Evolutionary conservation across 2,329 filamentous ascomycete genomes (phyloP).

Genomic region (Stenocarpella maydis): DNA sequence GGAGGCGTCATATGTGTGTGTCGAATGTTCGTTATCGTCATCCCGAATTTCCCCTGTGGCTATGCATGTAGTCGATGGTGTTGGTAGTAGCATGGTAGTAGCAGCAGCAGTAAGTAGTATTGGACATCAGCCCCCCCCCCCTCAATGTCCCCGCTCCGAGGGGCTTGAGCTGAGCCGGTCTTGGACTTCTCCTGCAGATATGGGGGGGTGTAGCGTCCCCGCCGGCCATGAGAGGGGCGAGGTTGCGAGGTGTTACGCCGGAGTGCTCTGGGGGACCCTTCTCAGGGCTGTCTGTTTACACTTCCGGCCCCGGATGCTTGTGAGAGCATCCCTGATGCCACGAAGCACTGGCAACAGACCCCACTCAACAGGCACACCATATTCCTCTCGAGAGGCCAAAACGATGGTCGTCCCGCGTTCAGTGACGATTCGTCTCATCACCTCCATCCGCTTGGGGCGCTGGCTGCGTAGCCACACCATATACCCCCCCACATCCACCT

Average conservation of each 20-base stretch:
- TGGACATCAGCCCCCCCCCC: no score
- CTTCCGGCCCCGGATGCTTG: not conserved
- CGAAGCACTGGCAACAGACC: not conserved
- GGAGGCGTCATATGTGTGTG: slow-evolving; percentile 7
- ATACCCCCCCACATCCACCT: not conserved
- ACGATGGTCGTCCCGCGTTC: not conserved
- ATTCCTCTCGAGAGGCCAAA: not conserved
- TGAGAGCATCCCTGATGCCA: not conserved
- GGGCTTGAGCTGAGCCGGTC: not conserved
- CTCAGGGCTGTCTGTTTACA: slow-evolving; percentile 8
- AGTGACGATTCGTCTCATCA: not conserved
- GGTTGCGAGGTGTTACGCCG: slow-evolving; percentile 6
- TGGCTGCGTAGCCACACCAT: not conserved
- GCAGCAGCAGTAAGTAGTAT: not conserved
- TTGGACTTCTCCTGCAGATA: not conserved
- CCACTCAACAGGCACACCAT: not conserved
- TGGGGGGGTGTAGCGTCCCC: no score
- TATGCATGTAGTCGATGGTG: slow-evolving; percentile 27
- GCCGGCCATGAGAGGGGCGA: no score
- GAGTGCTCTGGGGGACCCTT: not conserved
- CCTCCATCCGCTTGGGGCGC: not conserved
- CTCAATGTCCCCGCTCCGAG: not conserved
- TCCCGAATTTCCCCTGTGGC: slow-evolving; percentile 2
- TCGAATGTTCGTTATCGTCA: slow-evolving; percentile 26
- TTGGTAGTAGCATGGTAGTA: no score